Evolutionary conservation across 306 rosid genomes (phyloP).

Genomic region (Albizia julibrissin): DNA sequence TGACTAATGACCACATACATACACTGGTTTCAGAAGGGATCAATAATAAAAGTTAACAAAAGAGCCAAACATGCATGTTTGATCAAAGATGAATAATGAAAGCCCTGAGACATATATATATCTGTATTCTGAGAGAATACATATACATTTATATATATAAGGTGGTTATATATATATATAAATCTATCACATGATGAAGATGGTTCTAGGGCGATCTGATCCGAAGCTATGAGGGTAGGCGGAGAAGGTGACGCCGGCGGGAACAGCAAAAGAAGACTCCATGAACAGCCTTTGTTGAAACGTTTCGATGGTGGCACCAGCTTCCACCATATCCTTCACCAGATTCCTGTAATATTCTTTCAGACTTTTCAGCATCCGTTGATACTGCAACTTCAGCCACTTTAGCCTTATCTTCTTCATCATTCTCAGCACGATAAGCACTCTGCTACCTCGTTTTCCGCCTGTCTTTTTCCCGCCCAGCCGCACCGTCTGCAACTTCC

Average conservation of each 20-base stretch:
- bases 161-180: not conserved
- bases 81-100: not conserved
- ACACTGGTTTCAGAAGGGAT: not conserved
- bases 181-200: slow-evolving; percentile 16
- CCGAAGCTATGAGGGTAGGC: slow-evolving; percentile 38
- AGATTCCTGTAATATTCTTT: slow-evolving; percentile 34
- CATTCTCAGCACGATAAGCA: not conserved
- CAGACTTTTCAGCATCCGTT: slow-evolving; percentile 40
- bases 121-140: not conserved
- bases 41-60: not conserved
- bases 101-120: not conserved
- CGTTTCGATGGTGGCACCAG: slow-evolving; percentile 39
- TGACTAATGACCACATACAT: not conserved
- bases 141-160: not conserved
- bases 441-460: not conserved
- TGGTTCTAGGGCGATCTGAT: slow-evolving; percentile 41
- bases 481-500: slow-evolving; percentile 38
- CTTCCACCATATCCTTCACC: slow-evolving; percentile 47
- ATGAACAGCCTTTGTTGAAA: slow-evolving; percentile 47
- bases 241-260: slow-evolving; percentile 44
- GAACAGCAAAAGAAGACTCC: slow-evolving; percentile 49
- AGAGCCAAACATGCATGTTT: not conserved
- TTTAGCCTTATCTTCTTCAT: slow-evolving; percentile 36
- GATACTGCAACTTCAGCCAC: slow-evolving; percentile 51
- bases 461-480: slow-evolving; percentile 42